Evolutionary conservation across 164 flowering plant species (phyloP), one percentile per base, ranked within the genome.

Genomic region (Cinnamomum chago): DNA sequence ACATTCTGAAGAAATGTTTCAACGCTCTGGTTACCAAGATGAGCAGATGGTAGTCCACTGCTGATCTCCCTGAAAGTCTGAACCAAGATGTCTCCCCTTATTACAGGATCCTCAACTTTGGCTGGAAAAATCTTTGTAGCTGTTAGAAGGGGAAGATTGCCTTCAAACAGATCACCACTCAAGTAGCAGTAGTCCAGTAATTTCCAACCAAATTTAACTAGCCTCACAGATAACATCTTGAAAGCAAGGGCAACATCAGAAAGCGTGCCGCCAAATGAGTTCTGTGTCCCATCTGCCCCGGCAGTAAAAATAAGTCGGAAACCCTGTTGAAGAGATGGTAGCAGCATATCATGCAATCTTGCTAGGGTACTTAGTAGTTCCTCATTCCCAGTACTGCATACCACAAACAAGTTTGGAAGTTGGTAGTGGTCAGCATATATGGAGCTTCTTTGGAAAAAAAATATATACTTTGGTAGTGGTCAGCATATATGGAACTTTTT

Each of bases 71-170:
- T 85, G 20, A 96, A 82, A 52, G 90, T 82, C 80, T 94, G 97
- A 75, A 92, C 74, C 79, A 94, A 73, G 67, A 96, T 89, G 72
- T 94, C 99, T 76, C 90, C 95, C 77, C 97, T 91, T 71, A 96
- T 86, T 50, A 77, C 77, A 65, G 99, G 92, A 83, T 94, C 99
- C 79, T 92, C 99, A 64, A 94, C 88, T 62, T 78, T 88, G 67
- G 93, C 91, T 20, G 98, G 99, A 81, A 96, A 92, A 85, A 96
- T 91, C 84, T 92, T 94, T 67, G 88, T 79, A 65, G 86, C 75
- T 69, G 78, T 77, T 69, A 85, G 86, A 78, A 84, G 72, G 35
- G 86, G 80, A 67, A 71, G 73, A 62, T 70, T 68, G 67, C 77
- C 87, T 78, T 80, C 82, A 83, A 87, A 90, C 28, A 84, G 78